phyloP scores from a whole-genome alignment of 352 stramenopile species.

The Globisporangium ultimum region DNA sequence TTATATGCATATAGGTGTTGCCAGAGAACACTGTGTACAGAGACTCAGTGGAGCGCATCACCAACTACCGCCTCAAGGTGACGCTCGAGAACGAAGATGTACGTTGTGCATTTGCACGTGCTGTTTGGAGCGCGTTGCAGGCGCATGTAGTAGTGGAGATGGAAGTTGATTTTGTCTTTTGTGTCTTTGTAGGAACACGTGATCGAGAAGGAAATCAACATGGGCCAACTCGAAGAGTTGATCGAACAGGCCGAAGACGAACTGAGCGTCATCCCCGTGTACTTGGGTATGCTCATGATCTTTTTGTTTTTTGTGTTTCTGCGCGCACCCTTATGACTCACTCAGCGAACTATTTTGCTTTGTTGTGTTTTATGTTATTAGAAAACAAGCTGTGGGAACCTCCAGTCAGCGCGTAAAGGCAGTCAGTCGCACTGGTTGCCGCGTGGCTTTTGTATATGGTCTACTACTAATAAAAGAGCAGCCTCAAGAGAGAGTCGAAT shows the following conservation, averaged over 20 bases:
- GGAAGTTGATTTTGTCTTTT: not conserved
- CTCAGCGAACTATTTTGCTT: not conserved
- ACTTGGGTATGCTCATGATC: conserved; percentile 35
- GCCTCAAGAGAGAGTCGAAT: conserved; percentile 1
- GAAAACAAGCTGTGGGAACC: conserved; percentile 88
- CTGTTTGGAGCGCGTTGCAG: no score
- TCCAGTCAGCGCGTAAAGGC: conserved; percentile 42
- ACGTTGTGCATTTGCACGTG: conserved; percentile 13
- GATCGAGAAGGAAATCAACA: conserved; percentile 87
- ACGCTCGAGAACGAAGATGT: conserved; percentile 73
- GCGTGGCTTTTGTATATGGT: conserved; percentile 8
- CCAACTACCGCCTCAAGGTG: conserved; percentile 80
- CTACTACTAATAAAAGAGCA: conserved; percentile 13
- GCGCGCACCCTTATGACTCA: not conserved
- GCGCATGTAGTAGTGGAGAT: no score
- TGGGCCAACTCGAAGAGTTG: conserved; percentile 84
- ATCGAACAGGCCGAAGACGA: conserved; percentile 87
- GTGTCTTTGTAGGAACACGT: conserved; percentile 46
- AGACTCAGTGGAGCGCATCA: conserved; percentile 80
- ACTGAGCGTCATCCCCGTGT: conserved; percentile 81
- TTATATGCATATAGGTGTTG: conserved; percentile 37
- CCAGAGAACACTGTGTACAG: conserved; percentile 70
- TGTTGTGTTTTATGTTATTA: conserved; percentile 13
- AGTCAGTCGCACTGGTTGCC: not conserved
- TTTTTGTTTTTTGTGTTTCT: not conserved